Evolutionary conservation across 2,329 filamentous ascomycete genomes (phyloP).

Genomic region (Xylaria sp.): DNA sequence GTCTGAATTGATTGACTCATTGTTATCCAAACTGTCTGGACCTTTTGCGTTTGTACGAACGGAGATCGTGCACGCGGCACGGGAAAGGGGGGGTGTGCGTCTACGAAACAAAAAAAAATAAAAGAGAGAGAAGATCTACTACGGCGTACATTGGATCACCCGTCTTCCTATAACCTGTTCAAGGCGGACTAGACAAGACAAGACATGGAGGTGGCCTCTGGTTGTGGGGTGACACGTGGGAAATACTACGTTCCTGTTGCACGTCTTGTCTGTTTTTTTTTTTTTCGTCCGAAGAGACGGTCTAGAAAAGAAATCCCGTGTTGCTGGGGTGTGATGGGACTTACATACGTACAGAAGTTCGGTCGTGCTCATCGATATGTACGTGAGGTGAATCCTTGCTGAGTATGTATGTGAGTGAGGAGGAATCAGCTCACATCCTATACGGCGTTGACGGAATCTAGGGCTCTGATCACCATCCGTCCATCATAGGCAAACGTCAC

Average conservation of each 20-base stretch:
- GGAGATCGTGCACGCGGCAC: background rate
- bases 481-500: constrained; percentile 9
- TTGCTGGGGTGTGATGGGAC: background rate
- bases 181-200: background rate
- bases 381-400: constrained; percentile 1
- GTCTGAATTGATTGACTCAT: background rate
- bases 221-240: constrained; percentile 15
- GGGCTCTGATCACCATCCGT: constrained; percentile 1
- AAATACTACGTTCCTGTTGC: constrained; percentile 2
- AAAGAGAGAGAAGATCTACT: too few species aligned
- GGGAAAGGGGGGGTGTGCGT: constrained; percentile 3
- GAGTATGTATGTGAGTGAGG: background rate
- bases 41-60: background rate
- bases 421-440: background rate
- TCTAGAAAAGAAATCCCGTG: background rate
- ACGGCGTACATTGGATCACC: too few species aligned
- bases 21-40: too few species aligned
- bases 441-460: background rate
- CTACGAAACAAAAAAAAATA: background rate
- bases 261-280: constrained; percentile 3
- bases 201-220: background rate
- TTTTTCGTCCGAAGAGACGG: constrained; percentile 1
- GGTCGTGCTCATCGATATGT: background rate
- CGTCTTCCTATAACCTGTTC: too few species aligned
- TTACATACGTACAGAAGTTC: background rate